Base-by-base conservation (phyloP, 345 rosid species). In the Brassica incana region DNA sequence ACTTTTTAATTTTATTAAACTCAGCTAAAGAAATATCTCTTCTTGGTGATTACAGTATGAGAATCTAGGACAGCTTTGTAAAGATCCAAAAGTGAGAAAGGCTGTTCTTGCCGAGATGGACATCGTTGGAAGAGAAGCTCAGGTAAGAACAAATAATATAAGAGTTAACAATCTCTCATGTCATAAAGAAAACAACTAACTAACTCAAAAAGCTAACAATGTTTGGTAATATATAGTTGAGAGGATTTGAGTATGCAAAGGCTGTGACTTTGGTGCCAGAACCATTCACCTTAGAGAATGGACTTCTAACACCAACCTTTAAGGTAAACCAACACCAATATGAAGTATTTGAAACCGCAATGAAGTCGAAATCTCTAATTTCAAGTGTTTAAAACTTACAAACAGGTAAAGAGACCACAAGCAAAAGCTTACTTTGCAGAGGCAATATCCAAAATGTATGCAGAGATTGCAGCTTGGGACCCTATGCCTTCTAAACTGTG, bases 61-160 rank as follows among this genome's bases (percentile, higher is more conserved):
- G 80, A 72, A 84, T 86, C 80, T 92, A 69, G 87, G 73, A 75
- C 87, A 88, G 76, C 72, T 92, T 65, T 91, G 97, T 87, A 84
- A 84, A 38, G 89, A 92, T 80, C 88, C 85, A 56, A 87, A 85
- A 82, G 89, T 82, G 27, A 81, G 86, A 72, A 85, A 84, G 12
- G 89, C 88, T 35, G 97, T 92, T 81, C 92, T 91, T 63, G 81
- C 86, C 1, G 97, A 94, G 69, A 90, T 92, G 97, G 93, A 94
- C 76, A 76, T 11, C 4, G 73, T 84, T 7, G 94, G 89, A 82
- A 87, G 76, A 83, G 93, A 94, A 77, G 91, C 87, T 3, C 88
- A 85, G 97, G 98, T 92, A 80, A 66, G 4, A 6, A 12, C 54
- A 12, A 64, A 69, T 63, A 65, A 27, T 43, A 36, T 5, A 33